Base-by-base conservation (phyloP, 2,329 filamentous ascomycete species). In the Aureobasidium sp. region DNA sequence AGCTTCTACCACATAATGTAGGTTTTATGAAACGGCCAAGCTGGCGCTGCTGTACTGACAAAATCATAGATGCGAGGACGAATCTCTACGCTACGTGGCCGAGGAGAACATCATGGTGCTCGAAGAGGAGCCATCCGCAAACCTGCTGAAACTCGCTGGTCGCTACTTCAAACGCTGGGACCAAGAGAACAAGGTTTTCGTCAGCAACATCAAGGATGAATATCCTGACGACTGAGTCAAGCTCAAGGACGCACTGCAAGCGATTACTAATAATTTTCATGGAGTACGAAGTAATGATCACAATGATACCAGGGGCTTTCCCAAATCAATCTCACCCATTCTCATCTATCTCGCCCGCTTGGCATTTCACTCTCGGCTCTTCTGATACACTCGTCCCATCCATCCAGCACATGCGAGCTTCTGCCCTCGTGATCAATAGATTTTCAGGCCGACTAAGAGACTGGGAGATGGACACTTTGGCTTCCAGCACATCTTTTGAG, bases 81-180 rank as follows among this genome's bases (percentile, higher is more conserved):
- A 84, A 57, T 86, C 81, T 57, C 82, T 87, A 58, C 83, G 89
- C 47, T 90, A 92, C 69, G 86, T 92, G 3, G 87, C 90, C 0
- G 87, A 95, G 70, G 87, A 92, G 68, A 96, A 92, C 68, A 88
- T 97, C 62, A 77, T 86, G 63, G 75, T 86, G n/a, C 76, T 90
- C 69, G 51, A 67, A 10, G 62, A 67, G 66, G 67, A 79, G 37
- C 75, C 87, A 2, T 80, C 82, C 0, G 75, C 82, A n/a, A 75
- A 82, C 27, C 78, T 95, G 65, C 82, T 90, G 70, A 79, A 80
- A 50, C 75, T 89, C 67, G 90, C 91, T 3, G 94, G 94, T 0
- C 88, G 87, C 68, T 90, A 90, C 73, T 97, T 99, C 74, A 95
- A 90, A 74, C 81, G 91, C 46, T 97, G 91, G 80, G 90, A 97